These are phyloP conservation scores for Tylopilus subfusipes DNA, from an alignment of 768 basidiomycete genomes.

Conservation along the genomic window DNA sequence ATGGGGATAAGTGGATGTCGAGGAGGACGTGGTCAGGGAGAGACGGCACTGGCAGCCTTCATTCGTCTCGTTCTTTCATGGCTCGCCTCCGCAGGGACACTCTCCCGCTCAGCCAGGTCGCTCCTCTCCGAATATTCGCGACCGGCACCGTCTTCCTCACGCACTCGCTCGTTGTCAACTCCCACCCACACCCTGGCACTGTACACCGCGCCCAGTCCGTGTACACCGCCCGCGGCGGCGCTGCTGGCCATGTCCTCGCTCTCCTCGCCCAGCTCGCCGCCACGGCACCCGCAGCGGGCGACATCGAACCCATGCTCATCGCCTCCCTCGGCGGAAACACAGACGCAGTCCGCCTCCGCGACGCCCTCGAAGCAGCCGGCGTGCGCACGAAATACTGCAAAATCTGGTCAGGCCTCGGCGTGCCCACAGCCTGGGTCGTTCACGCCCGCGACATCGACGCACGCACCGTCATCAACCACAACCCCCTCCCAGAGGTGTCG, in stretches of 20 bases:
- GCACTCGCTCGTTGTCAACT: constrained; percentile 61
- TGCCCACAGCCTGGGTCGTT: constrained; percentile 80
- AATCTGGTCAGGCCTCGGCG: constrained; percentile 64
- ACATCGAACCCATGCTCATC: constrained; percentile 55
- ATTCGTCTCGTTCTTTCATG: constrained; percentile 15
- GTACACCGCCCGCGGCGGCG: constrained; percentile 62
- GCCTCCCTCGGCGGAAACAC: constrained; percentile 72
- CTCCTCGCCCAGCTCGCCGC: constrained; percentile 63
- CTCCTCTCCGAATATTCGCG: constrained; percentile 62
- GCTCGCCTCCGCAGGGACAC: constrained; percentile 30
- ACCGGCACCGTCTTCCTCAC: constrained; percentile 80
- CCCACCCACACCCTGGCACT: constrained; percentile 54
- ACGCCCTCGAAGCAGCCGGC: constrained; percentile 62
- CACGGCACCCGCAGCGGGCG: constrained; percentile 26
- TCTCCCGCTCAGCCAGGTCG: constrained; percentile 8
- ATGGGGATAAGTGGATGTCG: neutral
- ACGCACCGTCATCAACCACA: constrained; percentile 79
- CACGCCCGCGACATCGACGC: constrained; percentile 65
- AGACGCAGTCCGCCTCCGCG: constrained; percentile 60
- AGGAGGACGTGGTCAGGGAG: neutral
- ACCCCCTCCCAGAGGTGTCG: constrained; percentile 80
- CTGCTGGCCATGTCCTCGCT: constrained; percentile 66
- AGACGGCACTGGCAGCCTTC: too few species aligned
- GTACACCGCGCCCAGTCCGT: constrained; percentile 73
- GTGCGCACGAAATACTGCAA: constrained; percentile 74